phyloP scores from a whole-genome alignment of 768 basidiomycete species.

The Tricholoma furcatifolium region DNA sequence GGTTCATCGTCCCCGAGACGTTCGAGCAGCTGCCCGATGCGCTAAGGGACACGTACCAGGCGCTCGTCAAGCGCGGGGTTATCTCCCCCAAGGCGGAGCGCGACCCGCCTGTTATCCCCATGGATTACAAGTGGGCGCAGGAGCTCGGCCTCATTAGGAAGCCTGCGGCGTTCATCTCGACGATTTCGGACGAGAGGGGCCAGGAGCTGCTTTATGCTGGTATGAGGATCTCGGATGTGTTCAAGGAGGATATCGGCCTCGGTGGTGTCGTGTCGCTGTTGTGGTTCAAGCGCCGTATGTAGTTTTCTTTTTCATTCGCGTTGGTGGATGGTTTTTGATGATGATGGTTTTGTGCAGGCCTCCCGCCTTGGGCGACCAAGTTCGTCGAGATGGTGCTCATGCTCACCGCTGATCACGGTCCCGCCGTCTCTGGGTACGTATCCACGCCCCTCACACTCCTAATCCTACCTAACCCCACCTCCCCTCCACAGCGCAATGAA shows the following conservation, averaged over 20 bases:
- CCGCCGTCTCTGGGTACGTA: slow-evolving; percentile 79
- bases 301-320: slow-evolving; percentile 12
- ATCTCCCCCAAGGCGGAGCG: slow-evolving; percentile 75
- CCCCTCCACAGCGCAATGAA: slow-evolving; percentile 75
- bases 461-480: slow-evolving; percentile 22
- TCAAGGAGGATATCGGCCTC: slow-evolving; percentile 95
- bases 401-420: slow-evolving; percentile 98
- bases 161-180: slow-evolving; percentile 98
- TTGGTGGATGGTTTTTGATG: not conserved
- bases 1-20: slow-evolving; percentile 95
- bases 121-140: slow-evolving; percentile 99
- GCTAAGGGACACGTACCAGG: slow-evolving; percentile 82
- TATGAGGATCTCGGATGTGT: slow-evolving; percentile 98
- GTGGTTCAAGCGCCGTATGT: slow-evolving; percentile 92
- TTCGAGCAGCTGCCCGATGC: slow-evolving; percentile 94
- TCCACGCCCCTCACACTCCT: slow-evolving; percentile 16
- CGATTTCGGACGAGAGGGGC: slow-evolving; percentile 98
- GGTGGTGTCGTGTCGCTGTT: slow-evolving; percentile 95
- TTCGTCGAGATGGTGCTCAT: slow-evolving; percentile 99
- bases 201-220: slow-evolving; percentile 98
- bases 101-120: slow-evolving; percentile 95
- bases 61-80: slow-evolving; percentile 65
- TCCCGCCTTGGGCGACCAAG: slow-evolving; percentile 93
- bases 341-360: slow-evolving; percentile 28
- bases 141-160: slow-evolving; percentile 98